Evolutionary conservation across 2,329 filamentous ascomycete genomes (phyloP).

Genomic region (Rhinocladiella mackenziei): DNA sequence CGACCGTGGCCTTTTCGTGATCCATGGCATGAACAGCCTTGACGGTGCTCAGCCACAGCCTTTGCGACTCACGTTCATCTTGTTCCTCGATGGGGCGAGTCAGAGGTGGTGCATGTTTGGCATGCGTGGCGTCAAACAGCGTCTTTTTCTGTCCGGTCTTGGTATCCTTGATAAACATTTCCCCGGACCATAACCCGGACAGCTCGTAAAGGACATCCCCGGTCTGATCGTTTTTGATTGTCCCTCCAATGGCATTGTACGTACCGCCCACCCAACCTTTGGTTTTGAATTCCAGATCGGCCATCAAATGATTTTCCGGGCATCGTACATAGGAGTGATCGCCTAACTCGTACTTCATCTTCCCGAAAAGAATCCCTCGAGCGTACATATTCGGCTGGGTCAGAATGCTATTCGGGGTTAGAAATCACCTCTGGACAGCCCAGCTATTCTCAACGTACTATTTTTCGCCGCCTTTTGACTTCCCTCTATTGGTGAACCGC

Average conservation of each 20-base stretch:
- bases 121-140: slow-evolving; percentile 79
- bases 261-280: slow-evolving; percentile 96
- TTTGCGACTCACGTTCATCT: slow-evolving; percentile 83
- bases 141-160: slow-evolving; percentile 87
- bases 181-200: slow-evolving; percentile 86
- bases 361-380: slow-evolving; percentile 91
- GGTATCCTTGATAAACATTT: slow-evolving; percentile 87
- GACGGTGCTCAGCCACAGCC: slow-evolving; percentile 76
- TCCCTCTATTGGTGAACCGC: slow-evolving; percentile 72
- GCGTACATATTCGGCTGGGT: slow-evolving; percentile 99
- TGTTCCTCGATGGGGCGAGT: slow-evolving; percentile 80
- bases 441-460: slow-evolving; percentile 61
- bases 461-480: slow-evolving; percentile 67
- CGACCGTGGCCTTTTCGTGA: slow-evolving; percentile 83
- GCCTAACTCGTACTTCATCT: slow-evolving; percentile 97
- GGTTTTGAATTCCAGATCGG: slow-evolving; percentile 96
- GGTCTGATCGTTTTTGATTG: slow-evolving; percentile 81
- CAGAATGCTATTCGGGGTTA: slow-evolving; percentile 60
- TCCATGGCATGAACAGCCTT: slow-evolving; percentile 78
- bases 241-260: slow-evolving; percentile 92
- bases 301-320: slow-evolving; percentile 77
- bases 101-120: slow-evolving; percentile 69
- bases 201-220: slow-evolving; percentile 87
- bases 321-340: slow-evolving; percentile 74
- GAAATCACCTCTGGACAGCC: not conserved